Evolutionary conservation across 2,329 filamentous ascomycete species (phyloP).

Genomic region (Epicoccum sorghinum): DNA sequence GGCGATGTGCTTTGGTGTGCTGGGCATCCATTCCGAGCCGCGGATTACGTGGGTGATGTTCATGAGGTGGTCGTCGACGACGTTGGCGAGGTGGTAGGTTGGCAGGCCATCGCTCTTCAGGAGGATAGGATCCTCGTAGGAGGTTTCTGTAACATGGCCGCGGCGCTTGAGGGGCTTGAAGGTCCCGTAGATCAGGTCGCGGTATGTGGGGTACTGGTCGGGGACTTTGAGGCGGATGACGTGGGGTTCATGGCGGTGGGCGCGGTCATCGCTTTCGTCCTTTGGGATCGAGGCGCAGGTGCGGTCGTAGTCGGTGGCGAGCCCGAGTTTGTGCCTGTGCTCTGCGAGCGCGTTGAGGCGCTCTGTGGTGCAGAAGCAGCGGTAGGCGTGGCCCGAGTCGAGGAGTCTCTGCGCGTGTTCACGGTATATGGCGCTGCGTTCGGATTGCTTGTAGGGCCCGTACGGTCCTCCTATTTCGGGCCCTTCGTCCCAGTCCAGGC

Average conservation of each 20-base stretch:
- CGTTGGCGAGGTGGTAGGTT: slow-evolving; percentile 96
- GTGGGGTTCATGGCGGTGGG: slow-evolving; percentile 71
- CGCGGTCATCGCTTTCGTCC: slow-evolving; percentile 73
- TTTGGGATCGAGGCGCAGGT: slow-evolving; percentile 72
- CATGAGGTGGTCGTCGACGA: slow-evolving; percentile 96
- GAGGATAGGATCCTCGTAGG: slow-evolving; percentile 83
- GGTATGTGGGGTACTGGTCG: slow-evolving; percentile 66
- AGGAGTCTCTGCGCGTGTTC: slow-evolving; percentile 73
- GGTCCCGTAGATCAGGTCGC: slow-evolving; percentile 79
- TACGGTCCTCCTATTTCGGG: slow-evolving; percentile 80
- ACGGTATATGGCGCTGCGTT: slow-evolving; percentile 75
- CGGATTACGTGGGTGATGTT: slow-evolving; percentile 93
- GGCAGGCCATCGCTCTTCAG: slow-evolving; percentile 91
- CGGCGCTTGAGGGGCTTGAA: slow-evolving; percentile 41
- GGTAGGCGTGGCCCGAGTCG: slow-evolving; percentile 76
- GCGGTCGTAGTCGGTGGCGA: slow-evolving; percentile 69
- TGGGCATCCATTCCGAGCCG: slow-evolving; percentile 95
- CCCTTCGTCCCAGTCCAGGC: slow-evolving; percentile 91
- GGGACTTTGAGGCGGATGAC: slow-evolving; percentile 77
- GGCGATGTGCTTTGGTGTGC: slow-evolving; percentile 78
- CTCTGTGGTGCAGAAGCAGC: slow-evolving; percentile 86
- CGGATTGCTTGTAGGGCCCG: slow-evolving; percentile 88
- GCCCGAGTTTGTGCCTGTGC: slow-evolving; percentile 64
- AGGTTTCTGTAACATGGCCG: slow-evolving; percentile 50
- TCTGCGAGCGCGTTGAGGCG: slow-evolving; percentile 71